A percentile compares a stretch with the other conserved stretches of the same genome.
These are phyloP conservation scores for Hortaea sp. DNA, from an alignment of 2,329 filamentous ascomycete genomes.

Conservation along the genomic window DNA sequence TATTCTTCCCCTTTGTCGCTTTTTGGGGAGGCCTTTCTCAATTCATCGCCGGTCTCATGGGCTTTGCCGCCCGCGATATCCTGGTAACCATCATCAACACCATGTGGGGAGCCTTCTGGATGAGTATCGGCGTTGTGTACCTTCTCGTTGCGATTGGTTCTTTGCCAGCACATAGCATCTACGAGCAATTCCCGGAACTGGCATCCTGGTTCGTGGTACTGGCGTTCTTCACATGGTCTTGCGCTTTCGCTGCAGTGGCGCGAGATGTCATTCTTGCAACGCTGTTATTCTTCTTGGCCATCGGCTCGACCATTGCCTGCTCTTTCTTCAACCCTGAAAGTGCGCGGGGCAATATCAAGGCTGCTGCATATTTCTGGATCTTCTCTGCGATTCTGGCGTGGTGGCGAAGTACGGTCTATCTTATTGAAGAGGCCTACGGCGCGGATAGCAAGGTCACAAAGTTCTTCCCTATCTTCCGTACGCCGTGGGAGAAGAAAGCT, in stretches of 20 bases:
- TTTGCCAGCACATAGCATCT: constrained; percentile 5
- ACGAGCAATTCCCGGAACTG: constrained; percentile 14
- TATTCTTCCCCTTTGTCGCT: constrained; percentile 22
- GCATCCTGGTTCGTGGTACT: constrained; percentile 15
- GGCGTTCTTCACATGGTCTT: constrained; percentile 11
- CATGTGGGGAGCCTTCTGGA: constrained; percentile 17
- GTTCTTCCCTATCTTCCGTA: constrained; percentile 15
- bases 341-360: constrained; percentile 14
- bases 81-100: constrained; percentile 12
- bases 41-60: constrained; percentile 19
- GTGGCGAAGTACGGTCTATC: constrained; percentile 16
- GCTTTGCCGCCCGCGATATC: constrained; percentile 14
- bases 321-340: constrained; percentile 10
- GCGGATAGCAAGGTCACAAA: constrained; percentile 8
- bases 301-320: constrained; percentile 13
- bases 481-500: constrained; percentile 10
- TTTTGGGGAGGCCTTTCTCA: constrained; percentile 21
- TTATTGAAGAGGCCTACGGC: constrained; percentile 16
- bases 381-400: constrained; percentile 11
- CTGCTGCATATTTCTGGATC: constrained; percentile 17
- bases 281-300: constrained; percentile 10
- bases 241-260: constrained; percentile 9
- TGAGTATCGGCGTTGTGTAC: constrained; percentile 13
- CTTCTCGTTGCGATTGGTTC: constrained; percentile 5
- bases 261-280: constrained; percentile 10